Base-by-base conservation (phyloP, 2,329 filamentous ascomycete genomes). In the Fusarium nurragi region DNA sequence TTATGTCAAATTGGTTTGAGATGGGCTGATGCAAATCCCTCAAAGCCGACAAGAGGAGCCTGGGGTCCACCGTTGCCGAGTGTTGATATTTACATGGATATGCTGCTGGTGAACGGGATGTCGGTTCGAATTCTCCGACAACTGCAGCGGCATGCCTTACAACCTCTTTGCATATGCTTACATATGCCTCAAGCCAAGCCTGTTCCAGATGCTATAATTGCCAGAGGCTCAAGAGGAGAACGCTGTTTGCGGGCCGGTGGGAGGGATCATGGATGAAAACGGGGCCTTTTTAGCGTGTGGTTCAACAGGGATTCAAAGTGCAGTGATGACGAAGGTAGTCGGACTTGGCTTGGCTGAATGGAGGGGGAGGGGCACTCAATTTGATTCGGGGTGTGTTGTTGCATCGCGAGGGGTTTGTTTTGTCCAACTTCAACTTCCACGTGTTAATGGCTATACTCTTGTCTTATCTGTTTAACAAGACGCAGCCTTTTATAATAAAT, bases 341-440 rank as follows among this genome's bases (percentile, higher is more conserved):
- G 37, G 56, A 61, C 49, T 40, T 41, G 22, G 47, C 37, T 34
- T 50, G 50, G 36, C 52, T 51, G 43, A 47, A 62, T 64, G 60
- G 65, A 67, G 67, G 64, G 64, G 65, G 57, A 68, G 67, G 69
- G 67, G 64, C 54, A 69, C 46, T 60, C 39, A 34, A 46, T 40
- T 40, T 23, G 41, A 47, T 55, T 46, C 44, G 30, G 44, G 23
- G 58, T 41, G 41, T 47, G 28, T n/a, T 37, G 19, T 47, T 52
- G 28, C n/a, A 40, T 44, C 19, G 40, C 46, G 65, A 68, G 61
- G 65, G 65, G 65, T 66, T 68, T 61, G 39, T 52, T 51, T 55
- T 53, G 51, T 38, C 43, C 46, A 48, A 63, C 51, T n/a, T n/a
- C n/a, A n/a, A n/a, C 26, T 66, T 54, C 36, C 61, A 68, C 41